Evolutionary conservation across 2,329 filamentous ascomycete species (phyloP), one percentile per base, ranked within the genome.

Genomic region (Colletotrichum lini): DNA sequence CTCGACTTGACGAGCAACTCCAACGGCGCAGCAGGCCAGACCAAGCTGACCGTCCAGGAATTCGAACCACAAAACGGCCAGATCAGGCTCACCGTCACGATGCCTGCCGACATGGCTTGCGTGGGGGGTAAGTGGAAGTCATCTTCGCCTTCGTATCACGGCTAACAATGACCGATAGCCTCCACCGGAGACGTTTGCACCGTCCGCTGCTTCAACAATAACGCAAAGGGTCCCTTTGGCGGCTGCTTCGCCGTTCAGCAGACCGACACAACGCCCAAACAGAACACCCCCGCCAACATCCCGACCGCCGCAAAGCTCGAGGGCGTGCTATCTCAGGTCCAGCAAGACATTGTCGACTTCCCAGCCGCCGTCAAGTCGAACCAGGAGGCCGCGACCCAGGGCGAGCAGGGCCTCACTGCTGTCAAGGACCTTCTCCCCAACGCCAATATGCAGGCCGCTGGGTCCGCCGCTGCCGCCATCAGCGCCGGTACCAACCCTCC

Each of bases 231-330:
- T 4, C 87, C 87, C 16, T 90, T 90, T 67, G 86, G 87, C 52
- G 85, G 88, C 59, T 91, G 89, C 78, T 86, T 90, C 76, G 81
- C 88, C 2, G 84, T 90, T 18, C 85, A 89, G 78, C 89, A 91
- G 75, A 81, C 81, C 38, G 88, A 89, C 73, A 76, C 74, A 6
- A 75, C 78, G 0, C 72, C 83, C 53, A 83, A 78, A 65, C 77
- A 77, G 65, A 88, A 88, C 79, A 82, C 79, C 1, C 80, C 85
- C 1, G 75, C 78, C 50, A 81, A 80, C 57, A 86, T 91, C 74
- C 67, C 75, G 4, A 90, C 88, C 0, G 78, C 77, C 0, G 81
- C 87, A 70, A 83, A 80, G 1, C 78, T 88, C 4, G 78, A 85
- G 1, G 82, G 77, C 18, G 82, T 90, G 44, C 72, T 81, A 2